These are phyloP conservation scores for Hypoxylon lienhwacheense DNA, from an alignment of 495 filamentous ascomycete genomes.

Conservation along the genomic window DNA sequence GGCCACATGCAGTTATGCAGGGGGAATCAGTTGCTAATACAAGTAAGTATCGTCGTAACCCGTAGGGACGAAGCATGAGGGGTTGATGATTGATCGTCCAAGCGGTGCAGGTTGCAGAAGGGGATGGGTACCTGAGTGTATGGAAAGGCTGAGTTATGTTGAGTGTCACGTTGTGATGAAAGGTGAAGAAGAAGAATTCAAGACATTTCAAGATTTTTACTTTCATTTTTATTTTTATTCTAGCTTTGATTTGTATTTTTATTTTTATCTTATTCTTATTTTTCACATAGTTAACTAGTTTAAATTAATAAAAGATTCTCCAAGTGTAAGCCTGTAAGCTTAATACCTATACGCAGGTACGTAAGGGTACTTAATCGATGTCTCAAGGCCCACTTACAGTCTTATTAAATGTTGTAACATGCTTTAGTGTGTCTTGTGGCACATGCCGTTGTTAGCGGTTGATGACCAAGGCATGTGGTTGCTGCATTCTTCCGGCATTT, in stretches of 20 bases:
- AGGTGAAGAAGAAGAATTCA: no score
- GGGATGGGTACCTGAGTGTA: not conserved
- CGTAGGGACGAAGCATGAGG: not conserved
- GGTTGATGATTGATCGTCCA: not conserved
- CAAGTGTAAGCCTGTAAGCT: no score
- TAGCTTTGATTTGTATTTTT: no score
- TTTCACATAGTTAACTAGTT: no score
- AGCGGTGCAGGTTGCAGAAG: not conserved
- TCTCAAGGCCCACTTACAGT: no score
- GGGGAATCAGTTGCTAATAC: conserved; percentile 30
- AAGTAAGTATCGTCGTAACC: conserved; percentile 19
- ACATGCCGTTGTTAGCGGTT: conserved; percentile 23
- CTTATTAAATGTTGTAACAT: no score
- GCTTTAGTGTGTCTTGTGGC: conserved; percentile 23
- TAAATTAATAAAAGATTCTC: no score
- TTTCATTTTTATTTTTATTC: no score
- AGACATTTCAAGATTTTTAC: conserved; percentile 11
- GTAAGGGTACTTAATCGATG: no score
- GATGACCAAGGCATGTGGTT: conserved; percentile 16
- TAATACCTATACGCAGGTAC: no score
- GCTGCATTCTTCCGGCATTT: conserved; percentile 28
- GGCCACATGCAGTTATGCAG: conserved; percentile 26
- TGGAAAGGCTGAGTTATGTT: no score
- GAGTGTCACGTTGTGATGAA: conserved; percentile 6
- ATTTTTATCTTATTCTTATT: not conserved